Percentiles rank a stretch among this genome's conserved stretches.
Evolutionary conservation across 805 yeast species (phyloP).

Genomic region (Hyphopichia homilentoma): DNA sequence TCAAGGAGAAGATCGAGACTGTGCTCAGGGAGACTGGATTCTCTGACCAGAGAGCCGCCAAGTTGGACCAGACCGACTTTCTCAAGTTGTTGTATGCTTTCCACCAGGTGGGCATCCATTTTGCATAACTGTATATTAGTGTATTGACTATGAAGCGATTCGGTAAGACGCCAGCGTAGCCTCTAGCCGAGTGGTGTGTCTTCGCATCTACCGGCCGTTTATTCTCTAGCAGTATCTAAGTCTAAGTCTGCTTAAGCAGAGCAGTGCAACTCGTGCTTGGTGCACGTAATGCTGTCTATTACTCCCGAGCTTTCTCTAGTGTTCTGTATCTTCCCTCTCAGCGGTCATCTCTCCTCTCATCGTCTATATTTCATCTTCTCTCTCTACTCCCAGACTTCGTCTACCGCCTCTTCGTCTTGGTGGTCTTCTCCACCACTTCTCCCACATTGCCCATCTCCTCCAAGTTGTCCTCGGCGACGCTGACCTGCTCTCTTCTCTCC

Average conservation of each 20-base stretch:
- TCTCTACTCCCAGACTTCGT: slow-evolving; percentile 44
- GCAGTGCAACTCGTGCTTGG: no score
- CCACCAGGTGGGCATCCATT: slow-evolving; percentile 96
- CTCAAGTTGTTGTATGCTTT: slow-evolving; percentile 82
- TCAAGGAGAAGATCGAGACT: slow-evolving; percentile 65
- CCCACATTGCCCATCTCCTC: slow-evolving; percentile 92
- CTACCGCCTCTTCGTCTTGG: slow-evolving; percentile 41
- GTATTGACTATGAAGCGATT: no score
- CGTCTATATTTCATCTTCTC: slow-evolving; percentile 1
- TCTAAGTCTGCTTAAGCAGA: no score
- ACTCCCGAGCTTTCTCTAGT: no score
- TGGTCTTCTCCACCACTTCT: slow-evolving; percentile 76
- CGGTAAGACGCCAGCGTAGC: no score
- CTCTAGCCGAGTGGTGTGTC: no score
- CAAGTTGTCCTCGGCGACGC: slow-evolving; percentile 80
- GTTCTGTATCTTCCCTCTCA: no score
- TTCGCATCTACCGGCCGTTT: no score
- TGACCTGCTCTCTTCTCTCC: slow-evolving; percentile 94
- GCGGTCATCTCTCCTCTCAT: not conserved
- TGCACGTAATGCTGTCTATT: no score
- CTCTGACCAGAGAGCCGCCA: slow-evolving; percentile 85
- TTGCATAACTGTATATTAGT: slow-evolving; percentile 51
- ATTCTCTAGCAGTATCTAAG: no score
- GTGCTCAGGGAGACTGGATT: slow-evolving; percentile 79
- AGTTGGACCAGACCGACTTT: slow-evolving; percentile 94